Evolutionary conservation across 441 rosid genomes (phyloP), one percentile per base, ranked within the genome.

Genomic region (Codiaeum variegatum): DNA sequence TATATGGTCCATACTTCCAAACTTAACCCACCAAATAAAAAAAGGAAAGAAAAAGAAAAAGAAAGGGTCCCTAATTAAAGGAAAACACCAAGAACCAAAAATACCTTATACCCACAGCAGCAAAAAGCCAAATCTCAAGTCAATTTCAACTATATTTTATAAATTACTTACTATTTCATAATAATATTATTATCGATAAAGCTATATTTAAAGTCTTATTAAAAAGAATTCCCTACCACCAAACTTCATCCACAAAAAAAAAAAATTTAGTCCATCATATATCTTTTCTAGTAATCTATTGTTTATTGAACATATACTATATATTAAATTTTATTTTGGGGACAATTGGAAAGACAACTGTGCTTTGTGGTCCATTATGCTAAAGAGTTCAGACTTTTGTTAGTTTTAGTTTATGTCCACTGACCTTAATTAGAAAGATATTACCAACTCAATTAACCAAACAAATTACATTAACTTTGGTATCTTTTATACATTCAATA

Each of bases 101-200:
- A 75, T 40, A 36, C 28, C 63, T 3, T 23, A 32, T 59, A 34
- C 19, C 70, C 76, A 61, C 44, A 72, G 78, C 83, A 77, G 59
- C 84, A 67, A 80, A 66, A 84, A 59, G 78, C 82, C 85, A 72
- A 85, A 78, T 73, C 78, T 72, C 85, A 71, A 5, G 76, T 84
- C 85, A 66, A 81, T 77, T 72, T 69, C 80, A 24, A 74, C 63
- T 68, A 70, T 60, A 66, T 32, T 36, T 32, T 8, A 26, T 40
- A 9, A 40, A 40, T 40, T 8, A 40, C n/a, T n/a, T n/a, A 40
- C 2, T 40, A 40, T 40, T 40, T 40, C 1, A 38, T 38, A 38
- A 8, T 8, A 7, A 38, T 38, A 38, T 38, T 38, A 7, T 8
- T 38, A 38, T 38, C 10, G 11, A 0, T 40, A 40, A 40, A 40